These are phyloP conservation scores for Wickerhamomyces rabaulensis DNA, from an alignment of 805 yeast genomes.

Conservation along the genomic window DNA sequence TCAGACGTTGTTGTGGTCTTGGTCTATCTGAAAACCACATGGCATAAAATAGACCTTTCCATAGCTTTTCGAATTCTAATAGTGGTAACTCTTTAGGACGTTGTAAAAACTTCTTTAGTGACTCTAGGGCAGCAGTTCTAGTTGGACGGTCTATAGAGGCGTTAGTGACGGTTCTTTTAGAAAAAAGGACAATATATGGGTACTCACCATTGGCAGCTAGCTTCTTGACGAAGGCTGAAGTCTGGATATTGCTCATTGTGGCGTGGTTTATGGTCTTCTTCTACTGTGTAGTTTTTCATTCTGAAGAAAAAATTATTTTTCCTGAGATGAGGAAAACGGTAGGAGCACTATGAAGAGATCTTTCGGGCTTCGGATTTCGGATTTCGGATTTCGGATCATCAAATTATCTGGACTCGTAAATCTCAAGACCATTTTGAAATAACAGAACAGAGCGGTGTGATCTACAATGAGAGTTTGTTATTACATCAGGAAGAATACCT, in stretches of 20 bases:
- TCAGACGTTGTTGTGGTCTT: conserved; percentile 82
- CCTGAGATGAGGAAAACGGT: neutral
- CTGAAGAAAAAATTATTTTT: neutral
- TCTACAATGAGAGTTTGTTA: too few relatives aligned
- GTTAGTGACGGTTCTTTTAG: conserved; percentile 5
- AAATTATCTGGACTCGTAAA: too few relatives aligned
- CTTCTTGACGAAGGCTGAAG: conserved; percentile 62
- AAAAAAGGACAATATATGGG: neutral
- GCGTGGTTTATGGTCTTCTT: neutral
- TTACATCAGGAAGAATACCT: too few relatives aligned
- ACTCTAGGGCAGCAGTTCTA: conserved; percentile 67
- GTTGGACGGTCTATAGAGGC: conserved; percentile 48
- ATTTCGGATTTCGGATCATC: too few relatives aligned
- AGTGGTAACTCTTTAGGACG: conserved; percentile 32
- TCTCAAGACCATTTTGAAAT: too few relatives aligned
- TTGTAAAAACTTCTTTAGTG: conserved; percentile 54
- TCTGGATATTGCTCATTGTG: conserved; percentile 18
- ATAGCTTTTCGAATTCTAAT: conserved; percentile 61
- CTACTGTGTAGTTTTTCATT: neutral
- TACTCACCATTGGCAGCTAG: conserved; percentile 68
- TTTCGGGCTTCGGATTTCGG: too few relatives aligned
- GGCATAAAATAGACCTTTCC: conserved; percentile 94
- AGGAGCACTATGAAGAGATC: neutral
- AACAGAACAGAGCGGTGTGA: too few relatives aligned
- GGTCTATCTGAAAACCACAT: conserved; percentile 98